These are phyloP conservation scores for Backusella morwellensis DNA, from an alignment of 192 early-diverging fungal genomes.

Conservation along the genomic window DNA sequence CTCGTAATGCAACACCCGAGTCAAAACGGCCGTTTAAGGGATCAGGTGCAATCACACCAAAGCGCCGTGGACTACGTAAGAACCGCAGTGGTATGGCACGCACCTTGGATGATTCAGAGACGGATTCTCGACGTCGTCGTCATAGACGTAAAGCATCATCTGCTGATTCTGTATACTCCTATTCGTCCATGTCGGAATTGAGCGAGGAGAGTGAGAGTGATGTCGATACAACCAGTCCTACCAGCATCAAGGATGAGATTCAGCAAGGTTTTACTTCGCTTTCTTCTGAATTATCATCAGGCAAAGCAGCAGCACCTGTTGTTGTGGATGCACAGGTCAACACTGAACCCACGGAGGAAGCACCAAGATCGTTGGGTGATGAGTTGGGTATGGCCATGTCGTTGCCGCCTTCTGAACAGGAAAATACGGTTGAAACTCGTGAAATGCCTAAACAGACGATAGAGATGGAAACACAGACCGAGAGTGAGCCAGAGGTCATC, in stretches of 20 bases:
- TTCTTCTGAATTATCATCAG: conserved; percentile 25
- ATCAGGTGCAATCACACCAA: not conserved
- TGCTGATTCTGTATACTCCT: not conserved
- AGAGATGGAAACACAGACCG: not conserved
- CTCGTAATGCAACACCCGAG: not conserved
- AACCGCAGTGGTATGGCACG: not conserved
- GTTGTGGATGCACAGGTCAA: conserved; percentile 24
- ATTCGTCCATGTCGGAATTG: conserved; percentile 7
- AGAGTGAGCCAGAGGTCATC: not conserved
- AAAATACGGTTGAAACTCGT: not conserved
- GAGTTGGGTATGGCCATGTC: conserved; percentile 6
- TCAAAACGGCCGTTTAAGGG: not conserved
- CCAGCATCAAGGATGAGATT: not conserved
- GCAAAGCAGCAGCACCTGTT: not conserved
- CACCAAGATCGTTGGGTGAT: conserved; percentile 8
- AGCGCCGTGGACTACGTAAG: not conserved
- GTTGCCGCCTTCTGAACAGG: not conserved
- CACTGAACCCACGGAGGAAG: conserved; percentile 1
- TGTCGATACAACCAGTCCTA: not conserved
- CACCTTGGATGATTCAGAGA: not conserved
- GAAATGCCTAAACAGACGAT: not conserved
- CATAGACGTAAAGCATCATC: not conserved
- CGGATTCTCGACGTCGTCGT: not conserved
- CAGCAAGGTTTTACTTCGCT: conserved; percentile 9
- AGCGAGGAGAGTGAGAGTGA: conserved; percentile 21